Evolutionary conservation across 495 filamentous ascomycete genomes (phyloP).

Genomic region (Penicillium antarcticum): DNA sequence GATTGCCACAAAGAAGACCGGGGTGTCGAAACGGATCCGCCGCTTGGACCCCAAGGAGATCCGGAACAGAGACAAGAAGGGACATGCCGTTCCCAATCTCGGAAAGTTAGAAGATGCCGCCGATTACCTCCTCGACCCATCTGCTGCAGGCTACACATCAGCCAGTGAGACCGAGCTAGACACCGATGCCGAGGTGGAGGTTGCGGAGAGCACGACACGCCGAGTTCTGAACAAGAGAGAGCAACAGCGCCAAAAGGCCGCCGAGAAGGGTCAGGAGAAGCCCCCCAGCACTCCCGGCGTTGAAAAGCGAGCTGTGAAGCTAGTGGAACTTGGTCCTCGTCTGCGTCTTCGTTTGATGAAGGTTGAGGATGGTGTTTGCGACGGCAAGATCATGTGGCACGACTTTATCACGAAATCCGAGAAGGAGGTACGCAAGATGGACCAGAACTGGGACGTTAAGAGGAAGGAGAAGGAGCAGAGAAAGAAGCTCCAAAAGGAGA

Average conservation of each 20-base stretch:
- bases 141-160: constrained; percentile 86
- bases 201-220: constrained; percentile 69
- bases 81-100: constrained; percentile 74
- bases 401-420: constrained; percentile 83
- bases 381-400: constrained; percentile 96
- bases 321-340: constrained; percentile 88
- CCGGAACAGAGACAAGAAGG: constrained; percentile 61
- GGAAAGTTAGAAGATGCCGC: constrained; percentile 89
- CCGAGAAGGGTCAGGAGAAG: constrained; percentile 36
- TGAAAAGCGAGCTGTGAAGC: constrained; percentile 84
- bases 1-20: constrained; percentile 83
- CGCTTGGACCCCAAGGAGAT: constrained; percentile 85
- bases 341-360: constrained; percentile 89
- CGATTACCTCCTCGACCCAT: constrained; percentile 85
- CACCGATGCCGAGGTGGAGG: constrained; percentile 93
- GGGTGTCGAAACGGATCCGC: constrained; percentile 76
- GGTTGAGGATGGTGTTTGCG: constrained; percentile 91
- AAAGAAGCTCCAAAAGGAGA: constrained; percentile 77
- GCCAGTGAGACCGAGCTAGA: constrained; percentile 90
- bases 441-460: constrained; percentile 74
- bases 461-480: constrained; percentile 78
- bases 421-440: constrained; percentile 70
- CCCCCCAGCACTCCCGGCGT: constrained; percentile 36
- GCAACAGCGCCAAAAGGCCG: constrained; percentile 50
- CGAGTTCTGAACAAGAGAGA: constrained; percentile 66